Evolutionary conservation across 129 eudicot species (phyloP).

Genomic region (Smallanthus sonchifolius): DNA sequence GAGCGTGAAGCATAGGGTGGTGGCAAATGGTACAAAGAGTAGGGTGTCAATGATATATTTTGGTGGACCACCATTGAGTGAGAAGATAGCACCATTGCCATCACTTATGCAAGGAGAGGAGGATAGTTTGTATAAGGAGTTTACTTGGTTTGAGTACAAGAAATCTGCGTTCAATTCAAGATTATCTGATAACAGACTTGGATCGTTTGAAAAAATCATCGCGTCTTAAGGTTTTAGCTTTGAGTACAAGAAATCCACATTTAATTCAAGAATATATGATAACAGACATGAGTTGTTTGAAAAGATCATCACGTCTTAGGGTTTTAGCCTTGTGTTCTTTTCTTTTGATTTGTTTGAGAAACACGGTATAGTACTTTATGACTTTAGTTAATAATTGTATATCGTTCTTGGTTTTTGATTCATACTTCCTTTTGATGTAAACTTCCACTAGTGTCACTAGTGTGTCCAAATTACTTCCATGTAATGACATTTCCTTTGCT

Average conservation of each 20-base stretch:
- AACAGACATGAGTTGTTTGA: conserved; percentile 21
- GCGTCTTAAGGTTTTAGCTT: conserved; percentile 40
- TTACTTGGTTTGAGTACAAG: conserved; percentile 92
- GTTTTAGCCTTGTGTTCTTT: not conserved
- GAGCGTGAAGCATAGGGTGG: conserved; percentile 84
- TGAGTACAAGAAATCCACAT: not conserved
- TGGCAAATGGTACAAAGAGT: conserved; percentile 63
- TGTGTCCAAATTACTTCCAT: not conserved
- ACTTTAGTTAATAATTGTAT: conserved; percentile 10
- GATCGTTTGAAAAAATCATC: conserved; percentile 54
- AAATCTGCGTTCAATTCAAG: conserved; percentile 69
- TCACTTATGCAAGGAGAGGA: conserved; percentile 66
- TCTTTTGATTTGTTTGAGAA: conserved; percentile 1
- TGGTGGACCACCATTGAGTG: conserved; percentile 93
- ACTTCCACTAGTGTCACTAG: not conserved
- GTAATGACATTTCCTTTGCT: conserved; percentile 3
- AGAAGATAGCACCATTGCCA: conserved; percentile 85
- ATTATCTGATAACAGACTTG: conserved; percentile 69
- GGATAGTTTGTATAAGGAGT: conserved; percentile 86
- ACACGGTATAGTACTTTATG: conserved; percentile 11
- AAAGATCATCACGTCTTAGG: conserved; percentile 55
- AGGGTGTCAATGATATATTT: conserved; percentile 88
- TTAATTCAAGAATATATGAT: too few relatives aligned
- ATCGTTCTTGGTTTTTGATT: not conserved
- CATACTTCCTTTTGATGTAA: not conserved